Evolutionary conservation across 163 green algal genomes (phyloP).

Genomic region (Chloromonas sp.): DNA sequence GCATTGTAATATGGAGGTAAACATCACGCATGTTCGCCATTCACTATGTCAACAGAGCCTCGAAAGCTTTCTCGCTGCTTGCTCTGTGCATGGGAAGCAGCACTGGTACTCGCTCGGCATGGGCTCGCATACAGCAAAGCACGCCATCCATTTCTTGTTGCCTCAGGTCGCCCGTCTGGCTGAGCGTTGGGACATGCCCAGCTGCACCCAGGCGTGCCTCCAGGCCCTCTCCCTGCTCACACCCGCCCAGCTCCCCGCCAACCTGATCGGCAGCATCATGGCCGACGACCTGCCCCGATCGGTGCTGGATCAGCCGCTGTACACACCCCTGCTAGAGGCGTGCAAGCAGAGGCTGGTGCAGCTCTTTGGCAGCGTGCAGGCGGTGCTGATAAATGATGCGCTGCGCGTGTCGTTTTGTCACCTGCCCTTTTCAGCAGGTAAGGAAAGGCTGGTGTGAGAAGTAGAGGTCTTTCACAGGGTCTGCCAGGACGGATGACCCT

Average conservation of each 20-base stretch:
- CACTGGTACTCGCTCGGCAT: background rate
- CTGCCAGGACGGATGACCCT: too few relatives aligned
- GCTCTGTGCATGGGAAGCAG: background rate
- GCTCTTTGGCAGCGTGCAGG: background rate
- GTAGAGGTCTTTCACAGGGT: too few relatives aligned
- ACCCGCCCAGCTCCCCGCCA: background rate
- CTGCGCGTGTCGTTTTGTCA: background rate
- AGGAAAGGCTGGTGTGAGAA: too few relatives aligned
- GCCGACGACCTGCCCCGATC: background rate
- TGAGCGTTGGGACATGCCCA: background rate
- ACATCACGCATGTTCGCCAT: too few relatives aligned
- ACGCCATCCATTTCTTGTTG: background rate
- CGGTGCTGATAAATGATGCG: background rate
- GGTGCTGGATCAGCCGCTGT: background rate
- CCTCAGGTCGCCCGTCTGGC: background rate
- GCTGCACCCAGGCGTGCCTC: background rate
- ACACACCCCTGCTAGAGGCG: background rate
- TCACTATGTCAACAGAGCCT: too few relatives aligned
- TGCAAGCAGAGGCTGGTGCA: background rate
- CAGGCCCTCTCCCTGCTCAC: background rate
- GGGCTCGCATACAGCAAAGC: background rate
- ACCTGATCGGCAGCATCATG: background rate
- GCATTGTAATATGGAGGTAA: too few relatives aligned
- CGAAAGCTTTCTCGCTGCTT: background rate
- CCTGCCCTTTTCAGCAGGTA: background rate